A percentile compares a stretch with the other conserved stretches of the same genome.
These are phyloP conservation scores for Fusarium sp. DNA, from an alignment of 2,329 filamentous ascomycete species.

Conservation along the genomic window DNA sequence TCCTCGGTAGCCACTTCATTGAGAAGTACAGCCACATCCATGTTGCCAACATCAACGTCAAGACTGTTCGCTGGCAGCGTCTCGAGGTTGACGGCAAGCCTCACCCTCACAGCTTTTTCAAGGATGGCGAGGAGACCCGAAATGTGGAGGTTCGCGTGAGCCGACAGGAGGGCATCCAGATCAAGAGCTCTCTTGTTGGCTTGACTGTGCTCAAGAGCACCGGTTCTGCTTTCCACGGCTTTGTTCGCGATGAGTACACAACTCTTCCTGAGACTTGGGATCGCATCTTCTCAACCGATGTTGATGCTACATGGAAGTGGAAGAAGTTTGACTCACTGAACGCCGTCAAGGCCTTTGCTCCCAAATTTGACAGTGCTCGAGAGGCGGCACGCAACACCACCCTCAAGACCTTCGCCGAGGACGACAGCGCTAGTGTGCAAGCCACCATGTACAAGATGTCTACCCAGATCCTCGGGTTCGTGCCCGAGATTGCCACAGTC, in stretches of 20 bases:
- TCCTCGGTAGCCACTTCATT: slow-evolving; percentile 88
- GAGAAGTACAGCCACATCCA: slow-evolving; percentile 89
- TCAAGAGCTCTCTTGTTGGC: slow-evolving; percentile 81
- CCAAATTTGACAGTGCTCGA: slow-evolving; percentile 83
- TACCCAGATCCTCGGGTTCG: slow-evolving; percentile 81
- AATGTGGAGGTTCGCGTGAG: slow-evolving; percentile 78
- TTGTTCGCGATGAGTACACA: slow-evolving; percentile 92
- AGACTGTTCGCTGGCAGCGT: slow-evolving; percentile 90
- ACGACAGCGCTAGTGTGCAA: slow-evolving; percentile 93
- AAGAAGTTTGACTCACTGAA: slow-evolving; percentile 71
- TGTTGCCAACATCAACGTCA: slow-evolving; percentile 80
- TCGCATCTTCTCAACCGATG: slow-evolving; percentile 92
- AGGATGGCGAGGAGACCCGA: slow-evolving; percentile 88
- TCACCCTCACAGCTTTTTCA: slow-evolving; percentile 94
- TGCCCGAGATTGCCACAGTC: slow-evolving; percentile 76
- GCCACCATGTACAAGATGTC: slow-evolving; percentile 99
- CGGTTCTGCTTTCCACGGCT: slow-evolving; percentile 94
- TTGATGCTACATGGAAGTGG: slow-evolving; percentile 90
- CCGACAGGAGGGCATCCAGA: slow-evolving; percentile 74
- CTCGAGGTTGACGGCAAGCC: slow-evolving; percentile 87
- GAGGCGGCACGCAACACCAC: slow-evolving; percentile 82
- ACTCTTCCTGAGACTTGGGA: slow-evolving; percentile 92
- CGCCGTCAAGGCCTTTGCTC: slow-evolving; percentile 71
- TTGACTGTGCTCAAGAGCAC: slow-evolving; percentile 95
- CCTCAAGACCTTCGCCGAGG: slow-evolving; percentile 89